phyloP scores from a whole-genome alignment of 2,329 filamentous ascomycete species.

The Pseudocercospora fijiensis region DNA sequence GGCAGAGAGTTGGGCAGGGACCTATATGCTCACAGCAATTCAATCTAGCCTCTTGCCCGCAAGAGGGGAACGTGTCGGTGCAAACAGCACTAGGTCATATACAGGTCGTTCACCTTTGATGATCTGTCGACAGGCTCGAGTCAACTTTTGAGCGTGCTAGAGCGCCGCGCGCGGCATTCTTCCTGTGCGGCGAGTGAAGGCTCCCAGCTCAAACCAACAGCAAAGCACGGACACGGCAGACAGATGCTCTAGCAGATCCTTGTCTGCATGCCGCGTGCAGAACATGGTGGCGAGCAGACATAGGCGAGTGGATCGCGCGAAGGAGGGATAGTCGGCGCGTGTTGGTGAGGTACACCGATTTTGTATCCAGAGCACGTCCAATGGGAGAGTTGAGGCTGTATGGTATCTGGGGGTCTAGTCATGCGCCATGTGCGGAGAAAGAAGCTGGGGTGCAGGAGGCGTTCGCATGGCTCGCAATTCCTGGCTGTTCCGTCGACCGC shows the following conservation, averaged over 20 bases:
- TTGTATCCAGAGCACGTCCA: not conserved
- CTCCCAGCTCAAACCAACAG: not conserved
- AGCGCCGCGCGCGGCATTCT: not conserved
- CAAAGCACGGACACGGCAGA: not conserved
- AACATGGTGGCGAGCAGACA: not conserved
- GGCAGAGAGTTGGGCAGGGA: not conserved
- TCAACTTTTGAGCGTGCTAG: not conserved
- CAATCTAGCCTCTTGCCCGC: not conserved
- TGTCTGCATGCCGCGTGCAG: not conserved
- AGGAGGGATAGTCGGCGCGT: not conserved
- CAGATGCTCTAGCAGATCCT: not conserved
- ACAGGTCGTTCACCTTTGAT: not conserved
- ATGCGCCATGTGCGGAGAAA: conserved; percentile 3
- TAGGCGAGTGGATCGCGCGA: not conserved
- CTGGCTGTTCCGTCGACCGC: not conserved
- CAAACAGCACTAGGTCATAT: not conserved
- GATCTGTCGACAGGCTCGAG: not conserved
- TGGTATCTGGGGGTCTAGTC: not conserved
- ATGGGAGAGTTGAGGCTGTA: not conserved
- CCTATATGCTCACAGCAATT: not conserved
- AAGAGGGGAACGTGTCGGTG: not conserved
- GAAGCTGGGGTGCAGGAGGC: conserved; percentile 3
- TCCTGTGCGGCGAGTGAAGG: not conserved
- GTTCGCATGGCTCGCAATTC: too few species aligned
- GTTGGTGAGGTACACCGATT: not conserved